These are phyloP conservation scores for Prunus yedoensis DNA, from an alignment of 331 rosid genomes.

Conservation along the genomic window DNA sequence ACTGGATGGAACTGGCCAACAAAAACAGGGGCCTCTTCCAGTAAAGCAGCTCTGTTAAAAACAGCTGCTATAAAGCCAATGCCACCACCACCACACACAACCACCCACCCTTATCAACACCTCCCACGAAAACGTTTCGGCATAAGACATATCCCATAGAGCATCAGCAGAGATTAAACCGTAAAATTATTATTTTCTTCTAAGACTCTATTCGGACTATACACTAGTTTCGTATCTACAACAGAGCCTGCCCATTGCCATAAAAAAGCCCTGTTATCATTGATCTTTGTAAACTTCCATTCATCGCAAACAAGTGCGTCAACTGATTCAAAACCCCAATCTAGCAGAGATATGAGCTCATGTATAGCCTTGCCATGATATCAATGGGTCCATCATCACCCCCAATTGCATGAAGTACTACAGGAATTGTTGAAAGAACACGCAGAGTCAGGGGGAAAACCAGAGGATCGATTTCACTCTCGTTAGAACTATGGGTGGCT, in stretches of 20 bases:
- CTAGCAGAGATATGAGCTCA: constrained; percentile 66
- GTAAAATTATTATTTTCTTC: constrained; percentile 24
- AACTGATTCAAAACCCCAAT: constrained; percentile 22
- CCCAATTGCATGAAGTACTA: constrained; percentile 78
- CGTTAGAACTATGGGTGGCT: constrained; percentile 16
- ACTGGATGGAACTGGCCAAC: constrained; percentile 54
- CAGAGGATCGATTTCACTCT: constrained; percentile 47
- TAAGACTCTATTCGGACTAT: constrained; percentile 27
- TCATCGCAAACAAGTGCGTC: neutral
- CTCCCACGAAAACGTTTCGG: constrained; percentile 22
- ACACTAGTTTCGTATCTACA: constrained; percentile 41
- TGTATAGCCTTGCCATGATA: constrained; percentile 72
- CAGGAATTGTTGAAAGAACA: constrained; percentile 71
- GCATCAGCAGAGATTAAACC: constrained; percentile 30
- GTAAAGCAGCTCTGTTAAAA: constrained; percentile 33
- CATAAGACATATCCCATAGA: constrained; percentile 19
- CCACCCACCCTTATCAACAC: constrained; percentile 36
- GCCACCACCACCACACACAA: constrained; percentile 33
- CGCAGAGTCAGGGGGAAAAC: constrained; percentile 68
- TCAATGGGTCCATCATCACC: constrained; percentile 86
- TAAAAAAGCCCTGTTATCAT: constrained; percentile 7
- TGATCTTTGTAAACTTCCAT: neutral
- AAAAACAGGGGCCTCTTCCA: constrained; percentile 69
- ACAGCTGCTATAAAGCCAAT: constrained; percentile 29
- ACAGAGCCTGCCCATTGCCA: constrained; percentile 17